phyloP scores from a whole-genome alignment of 441 rosid genomes.

The Gossypium davidsonii region DNA sequence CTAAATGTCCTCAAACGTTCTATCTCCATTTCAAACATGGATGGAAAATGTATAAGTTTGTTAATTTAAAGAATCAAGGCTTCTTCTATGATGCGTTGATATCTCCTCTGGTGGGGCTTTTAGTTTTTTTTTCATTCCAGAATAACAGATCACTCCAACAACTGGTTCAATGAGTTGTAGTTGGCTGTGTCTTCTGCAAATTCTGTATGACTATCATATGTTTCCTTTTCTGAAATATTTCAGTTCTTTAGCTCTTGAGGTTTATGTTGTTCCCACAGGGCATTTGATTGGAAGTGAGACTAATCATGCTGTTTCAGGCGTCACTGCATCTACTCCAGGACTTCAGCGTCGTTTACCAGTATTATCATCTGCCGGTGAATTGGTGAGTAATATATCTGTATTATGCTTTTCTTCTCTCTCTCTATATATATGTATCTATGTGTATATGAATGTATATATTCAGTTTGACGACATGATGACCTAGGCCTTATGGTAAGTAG shows the following conservation, averaged over 20 bases:
- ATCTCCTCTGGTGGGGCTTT: slow-evolving; percentile 32
- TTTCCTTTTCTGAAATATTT: slow-evolving; percentile 17
- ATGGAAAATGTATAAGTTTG: slow-evolving; percentile 20
- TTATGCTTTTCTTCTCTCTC: neutral
- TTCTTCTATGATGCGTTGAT: slow-evolving; percentile 30
- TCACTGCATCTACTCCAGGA: slow-evolving; percentile 40
- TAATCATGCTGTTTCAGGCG: slow-evolving; percentile 50
- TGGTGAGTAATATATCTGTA: slow-evolving; percentile 30
- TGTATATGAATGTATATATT: neutral
- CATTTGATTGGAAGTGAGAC: slow-evolving; percentile 38
- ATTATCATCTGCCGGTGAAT: slow-evolving; percentile 31
- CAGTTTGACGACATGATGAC: neutral
- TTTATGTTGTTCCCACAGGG: slow-evolving; percentile 39
- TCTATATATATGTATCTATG: no score
- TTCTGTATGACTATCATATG: slow-evolving; percentile 20
- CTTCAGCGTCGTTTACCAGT: slow-evolving; percentile 27
- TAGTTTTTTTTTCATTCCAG: slow-evolving; percentile 25
- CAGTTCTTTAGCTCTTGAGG: slow-evolving; percentile 27
- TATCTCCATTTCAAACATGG: slow-evolving; percentile 19
- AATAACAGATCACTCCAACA: slow-evolving; percentile 32
- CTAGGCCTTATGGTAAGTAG: neutral
- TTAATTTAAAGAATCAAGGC: slow-evolving; percentile 25
- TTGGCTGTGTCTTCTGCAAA: slow-evolving; percentile 30
- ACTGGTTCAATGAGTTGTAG: slow-evolving; percentile 41
- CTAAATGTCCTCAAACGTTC: slow-evolving; percentile 22